Evolutionary conservation across 768 basidiomycete species (phyloP), one percentile per base, ranked within the genome.

Genomic region (Hemileccinum impolitum): DNA sequence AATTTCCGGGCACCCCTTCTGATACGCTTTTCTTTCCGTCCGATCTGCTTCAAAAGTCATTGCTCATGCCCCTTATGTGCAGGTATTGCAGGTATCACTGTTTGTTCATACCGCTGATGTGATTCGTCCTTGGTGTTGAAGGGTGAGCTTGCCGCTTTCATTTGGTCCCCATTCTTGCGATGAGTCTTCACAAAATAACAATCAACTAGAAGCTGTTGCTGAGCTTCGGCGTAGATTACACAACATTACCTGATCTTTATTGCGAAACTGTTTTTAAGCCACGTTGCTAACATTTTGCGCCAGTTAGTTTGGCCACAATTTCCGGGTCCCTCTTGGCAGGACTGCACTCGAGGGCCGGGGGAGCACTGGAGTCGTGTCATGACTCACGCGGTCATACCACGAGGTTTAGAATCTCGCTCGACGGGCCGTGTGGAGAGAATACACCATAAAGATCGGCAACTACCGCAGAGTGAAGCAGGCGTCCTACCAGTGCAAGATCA

Each of bases 191-290:
- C 31, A 49, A 11, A 69, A 72, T 73, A 70, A 70, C 63, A 72
- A 84, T 85, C 84, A 85, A 87, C 85, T 88, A 88, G 85, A 88
- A 86, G 85, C 85, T 88, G 85, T 88, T 88, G 68, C 80, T 85
- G 81, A 88, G 82, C 80, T 75, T 74, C 62, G 76, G 81, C 82
- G 48, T 75, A 78, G 85, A 85, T 81, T 79, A 66, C 51, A 68
- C 53, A 45, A 61, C 37, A 52, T 35, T 40, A 53, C 55, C 75
- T 77, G 75, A 78, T 44, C 31, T 28, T 43, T 34, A 32, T 39
- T 14, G 11, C 9, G 28, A 9, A 30, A 12, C 28, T 12, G 7
- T 30, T 30, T 30, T 30, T 8, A 30, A 30, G 4, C 7, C 9
- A 30, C 4, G 28, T 9, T 12, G 34, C 34, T 34, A 6, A 34